Conservation (phyloP, 306 rosid genomes). For the Cucurbita maxima region DNA sequence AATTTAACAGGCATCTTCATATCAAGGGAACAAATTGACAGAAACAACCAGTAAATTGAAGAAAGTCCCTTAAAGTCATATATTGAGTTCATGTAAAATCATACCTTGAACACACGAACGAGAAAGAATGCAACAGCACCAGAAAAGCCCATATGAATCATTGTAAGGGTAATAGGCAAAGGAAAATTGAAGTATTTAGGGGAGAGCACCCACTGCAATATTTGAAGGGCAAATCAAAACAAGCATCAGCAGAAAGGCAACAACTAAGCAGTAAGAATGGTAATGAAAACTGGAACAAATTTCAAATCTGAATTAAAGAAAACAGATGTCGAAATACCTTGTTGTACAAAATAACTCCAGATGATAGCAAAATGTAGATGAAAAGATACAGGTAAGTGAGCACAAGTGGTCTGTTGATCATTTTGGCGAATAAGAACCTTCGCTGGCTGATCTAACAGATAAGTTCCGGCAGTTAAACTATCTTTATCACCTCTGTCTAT, state of each 20-base stretch:
- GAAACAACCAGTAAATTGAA: not conserved
- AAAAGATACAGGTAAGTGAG: slow-evolving; percentile 75
- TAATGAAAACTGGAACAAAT: not conserved
- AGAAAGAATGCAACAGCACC: slow-evolving; percentile 80
- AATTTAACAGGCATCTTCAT: not conserved
- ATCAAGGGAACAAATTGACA: not conserved
- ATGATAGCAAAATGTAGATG: slow-evolving; percentile 68
- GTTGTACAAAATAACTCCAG: slow-evolving; percentile 86
- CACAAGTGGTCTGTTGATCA: slow-evolving; percentile 67
- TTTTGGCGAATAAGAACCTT: slow-evolving; percentile 11
- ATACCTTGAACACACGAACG: slow-evolving; percentile 87
- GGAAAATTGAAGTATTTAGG: slow-evolving; percentile 88
- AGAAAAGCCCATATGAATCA: slow-evolving; percentile 97
- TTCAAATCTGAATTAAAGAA: not conserved
- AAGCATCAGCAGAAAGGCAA: not conserved
- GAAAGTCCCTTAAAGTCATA: not conserved
- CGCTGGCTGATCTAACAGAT: not conserved
- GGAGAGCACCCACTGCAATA: slow-evolving; percentile 90
- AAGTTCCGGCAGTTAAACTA: not conserved
- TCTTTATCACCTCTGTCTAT: not conserved
- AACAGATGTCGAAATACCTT: slow-evolving; percentile 33
- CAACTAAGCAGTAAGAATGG: not conserved
- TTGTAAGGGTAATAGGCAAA: slow-evolving; percentile 78
- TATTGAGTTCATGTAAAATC: not conserved
- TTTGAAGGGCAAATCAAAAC: not conserved